Conservation (phyloP, 306 rosid species). For the Quercus variabilis region DNA sequence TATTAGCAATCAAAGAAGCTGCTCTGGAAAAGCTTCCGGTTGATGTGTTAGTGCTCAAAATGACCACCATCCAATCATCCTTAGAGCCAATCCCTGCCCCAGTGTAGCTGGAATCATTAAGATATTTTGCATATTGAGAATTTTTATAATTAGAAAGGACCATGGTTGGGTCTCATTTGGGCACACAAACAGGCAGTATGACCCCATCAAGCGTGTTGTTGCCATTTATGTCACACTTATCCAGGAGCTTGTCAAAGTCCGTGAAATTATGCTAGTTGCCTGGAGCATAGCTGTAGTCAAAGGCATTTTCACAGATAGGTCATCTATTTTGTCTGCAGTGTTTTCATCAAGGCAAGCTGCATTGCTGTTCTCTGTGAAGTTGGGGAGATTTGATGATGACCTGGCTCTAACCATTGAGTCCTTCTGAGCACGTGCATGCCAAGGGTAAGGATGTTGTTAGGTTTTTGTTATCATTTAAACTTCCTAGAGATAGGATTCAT, state of each 20-base stretch:
- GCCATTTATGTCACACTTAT: neutral
- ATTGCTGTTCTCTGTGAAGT: neutral
- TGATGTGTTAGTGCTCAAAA: neutral
- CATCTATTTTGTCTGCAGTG: neutral
- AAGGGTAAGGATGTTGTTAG: no score
- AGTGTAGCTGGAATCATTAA: neutral
- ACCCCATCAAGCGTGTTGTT: neutral
- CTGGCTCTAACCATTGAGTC: slow-evolving; percentile 3
- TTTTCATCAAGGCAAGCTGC: slow-evolving; percentile 20
- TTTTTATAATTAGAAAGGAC: neutral
- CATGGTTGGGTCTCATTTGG: neutral
- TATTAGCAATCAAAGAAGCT: neutral
- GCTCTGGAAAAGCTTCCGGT: neutral
- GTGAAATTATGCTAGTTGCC: neutral
- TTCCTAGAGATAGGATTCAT: no score
- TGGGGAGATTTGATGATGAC: neutral
- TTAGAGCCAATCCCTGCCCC: neutral
- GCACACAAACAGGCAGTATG: neutral
- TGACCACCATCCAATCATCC: neutral
- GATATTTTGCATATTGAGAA: neutral
- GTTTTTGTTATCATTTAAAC: no score
- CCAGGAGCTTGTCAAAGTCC: neutral
- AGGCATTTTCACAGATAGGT: slow-evolving; percentile 3
- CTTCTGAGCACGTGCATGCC: no score
- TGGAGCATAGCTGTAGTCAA: neutral